Conservation (phyloP, 768 basidiomycete species). For the Mycena alexandri region DNA sequence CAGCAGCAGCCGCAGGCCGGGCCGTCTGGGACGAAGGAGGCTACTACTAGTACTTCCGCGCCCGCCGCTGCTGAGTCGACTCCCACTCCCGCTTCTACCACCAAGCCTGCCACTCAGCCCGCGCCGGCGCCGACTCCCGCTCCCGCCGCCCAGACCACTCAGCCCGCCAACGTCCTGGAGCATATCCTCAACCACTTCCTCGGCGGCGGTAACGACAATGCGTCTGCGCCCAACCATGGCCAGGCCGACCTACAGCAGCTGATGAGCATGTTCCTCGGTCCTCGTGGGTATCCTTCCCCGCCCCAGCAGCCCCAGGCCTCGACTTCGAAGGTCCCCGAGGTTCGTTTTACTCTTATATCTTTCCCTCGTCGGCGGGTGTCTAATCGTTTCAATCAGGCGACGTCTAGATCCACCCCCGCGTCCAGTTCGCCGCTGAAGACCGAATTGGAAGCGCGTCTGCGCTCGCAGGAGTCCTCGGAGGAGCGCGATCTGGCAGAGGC, state of each 20-base stretch:
- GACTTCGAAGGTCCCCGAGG: slow-evolving; percentile 14
- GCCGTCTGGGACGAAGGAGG: neutral
- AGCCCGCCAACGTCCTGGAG: neutral
- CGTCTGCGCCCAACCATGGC: neutral
- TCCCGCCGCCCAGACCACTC: slow-evolving; percentile 6
- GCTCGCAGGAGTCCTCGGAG: slow-evolving; percentile 42
- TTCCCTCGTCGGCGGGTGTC: neutral
- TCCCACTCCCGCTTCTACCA: neutral
- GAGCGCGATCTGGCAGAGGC: slow-evolving; percentile 57
- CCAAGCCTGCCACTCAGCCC: neutral
- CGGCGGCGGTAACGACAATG: neutral
- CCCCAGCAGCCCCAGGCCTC: slow-evolving; percentile 7
- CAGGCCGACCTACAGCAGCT: slow-evolving; percentile 28
- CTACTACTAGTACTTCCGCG: neutral
- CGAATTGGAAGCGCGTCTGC: slow-evolving; percentile 23
- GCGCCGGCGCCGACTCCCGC: slow-evolving; percentile 3
- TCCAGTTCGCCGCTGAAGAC: slow-evolving; percentile 22
- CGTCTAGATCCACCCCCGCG: slow-evolving; percentile 8
- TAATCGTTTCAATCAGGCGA: slow-evolving; percentile 14
- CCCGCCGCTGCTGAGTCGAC: neutral
- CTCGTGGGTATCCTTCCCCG: neutral
- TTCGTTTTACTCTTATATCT: slow-evolving; percentile 5
- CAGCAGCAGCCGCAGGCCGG: neutral
- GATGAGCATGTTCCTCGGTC: slow-evolving; percentile 28
- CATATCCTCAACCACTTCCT: slow-evolving; percentile 20